phyloP scores from a whole-genome alignment of 2,329 filamentous ascomycete genomes.

The Claviceps purpurea region DNA sequence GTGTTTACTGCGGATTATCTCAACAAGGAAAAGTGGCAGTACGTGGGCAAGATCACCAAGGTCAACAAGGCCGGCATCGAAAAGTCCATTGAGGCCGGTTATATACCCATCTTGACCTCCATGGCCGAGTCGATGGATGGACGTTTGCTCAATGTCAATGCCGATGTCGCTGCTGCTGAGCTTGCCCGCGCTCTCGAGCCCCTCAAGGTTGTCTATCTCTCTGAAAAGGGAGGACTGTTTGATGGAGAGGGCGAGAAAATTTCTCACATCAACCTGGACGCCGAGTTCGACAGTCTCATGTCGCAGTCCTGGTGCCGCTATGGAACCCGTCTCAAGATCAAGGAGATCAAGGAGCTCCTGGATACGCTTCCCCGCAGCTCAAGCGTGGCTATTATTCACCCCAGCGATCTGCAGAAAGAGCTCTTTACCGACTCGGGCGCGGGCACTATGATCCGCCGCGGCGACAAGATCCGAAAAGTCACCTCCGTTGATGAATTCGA shows the following conservation, averaged over 20 bases:
- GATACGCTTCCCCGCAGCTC: constrained; percentile 81
- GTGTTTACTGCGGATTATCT: constrained; percentile 91
- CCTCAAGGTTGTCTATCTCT: constrained; percentile 96
- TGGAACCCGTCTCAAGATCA: constrained; percentile 91
- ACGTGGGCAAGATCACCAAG: constrained; percentile 87
- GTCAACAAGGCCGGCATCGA: constrained; percentile 88
- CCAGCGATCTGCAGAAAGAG: constrained; percentile 89
- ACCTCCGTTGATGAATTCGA: constrained; percentile 60
- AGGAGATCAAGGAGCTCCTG: constrained; percentile 89
- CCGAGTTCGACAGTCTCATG: constrained; percentile 91
- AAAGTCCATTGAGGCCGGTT: constrained; percentile 78
- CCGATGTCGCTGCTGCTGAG: constrained; percentile 90
- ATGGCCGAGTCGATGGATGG: constrained; percentile 91
- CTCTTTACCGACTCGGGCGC: constrained; percentile 92
- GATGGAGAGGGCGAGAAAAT: constrained; percentile 92
- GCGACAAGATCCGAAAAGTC: constrained; percentile 73
- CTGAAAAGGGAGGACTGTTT: constrained; percentile 92
- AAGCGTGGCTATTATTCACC: constrained; percentile 94
- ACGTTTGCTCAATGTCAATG: constrained; percentile 92
- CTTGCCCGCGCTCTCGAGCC: constrained; percentile 80
- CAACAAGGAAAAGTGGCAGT: constrained; percentile 90
- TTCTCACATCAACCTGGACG: constrained; percentile 91
- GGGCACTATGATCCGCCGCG: constrained; percentile 81
- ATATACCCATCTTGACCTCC: constrained; percentile 85
- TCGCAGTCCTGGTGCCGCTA: constrained; percentile 88